Percentiles rank a stretch among this genome's conserved stretches.
Evolutionary conservation across 2,329 filamentous ascomycete species (phyloP).

Genomic region (Ophiocordyceps sinensis): DNA sequence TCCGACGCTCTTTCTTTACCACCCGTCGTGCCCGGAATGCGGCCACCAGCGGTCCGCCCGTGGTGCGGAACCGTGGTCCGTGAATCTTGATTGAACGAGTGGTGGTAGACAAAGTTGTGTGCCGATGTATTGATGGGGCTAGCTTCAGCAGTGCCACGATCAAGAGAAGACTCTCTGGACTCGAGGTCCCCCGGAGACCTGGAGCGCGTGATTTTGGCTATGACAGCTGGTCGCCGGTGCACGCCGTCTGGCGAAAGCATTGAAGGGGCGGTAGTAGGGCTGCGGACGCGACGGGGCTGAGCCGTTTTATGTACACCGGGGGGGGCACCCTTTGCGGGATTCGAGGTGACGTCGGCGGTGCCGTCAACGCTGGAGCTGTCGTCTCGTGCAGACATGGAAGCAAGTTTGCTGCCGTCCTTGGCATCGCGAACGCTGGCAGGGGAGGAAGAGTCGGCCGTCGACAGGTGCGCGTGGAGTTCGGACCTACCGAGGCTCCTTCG

Average conservation of each 20-base stretch:
- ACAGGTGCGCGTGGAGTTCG: conserved; percentile 23
- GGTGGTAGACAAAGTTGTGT: conserved; percentile 42
- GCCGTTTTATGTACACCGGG: conserved; percentile 15
- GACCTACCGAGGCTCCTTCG: conserved; percentile 28
- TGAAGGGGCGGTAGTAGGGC: conserved; percentile 19
- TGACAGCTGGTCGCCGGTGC: conserved; percentile 33
- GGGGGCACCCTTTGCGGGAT: conserved; percentile 22
- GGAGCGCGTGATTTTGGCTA: conserved; percentile 38
- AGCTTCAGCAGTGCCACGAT: conserved; percentile 40
- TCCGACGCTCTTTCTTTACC: conserved; percentile 41
- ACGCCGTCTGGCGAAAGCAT: conserved; percentile 22
- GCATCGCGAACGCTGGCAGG: conserved; percentile 21
- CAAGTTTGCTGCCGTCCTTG: conserved; percentile 19
- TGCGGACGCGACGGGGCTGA: conserved; percentile 20
- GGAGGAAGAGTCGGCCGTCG: conserved; percentile 18
- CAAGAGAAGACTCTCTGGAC: conserved; percentile 45
- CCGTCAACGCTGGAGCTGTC: conserved; percentile 31
- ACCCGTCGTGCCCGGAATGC: conserved; percentile 41
- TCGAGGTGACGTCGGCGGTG: conserved; percentile 27
- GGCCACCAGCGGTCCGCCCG: conserved; percentile 28
- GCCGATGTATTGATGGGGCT: conserved; percentile 44
- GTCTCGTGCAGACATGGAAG: conserved; percentile 22
- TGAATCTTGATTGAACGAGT: conserved; percentile 36
- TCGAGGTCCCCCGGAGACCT: conserved; percentile 25
- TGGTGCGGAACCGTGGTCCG: conserved; percentile 20